phyloP scores from a whole-genome alignment of 129 eudicot species.

The Silybum marianum region DNA sequence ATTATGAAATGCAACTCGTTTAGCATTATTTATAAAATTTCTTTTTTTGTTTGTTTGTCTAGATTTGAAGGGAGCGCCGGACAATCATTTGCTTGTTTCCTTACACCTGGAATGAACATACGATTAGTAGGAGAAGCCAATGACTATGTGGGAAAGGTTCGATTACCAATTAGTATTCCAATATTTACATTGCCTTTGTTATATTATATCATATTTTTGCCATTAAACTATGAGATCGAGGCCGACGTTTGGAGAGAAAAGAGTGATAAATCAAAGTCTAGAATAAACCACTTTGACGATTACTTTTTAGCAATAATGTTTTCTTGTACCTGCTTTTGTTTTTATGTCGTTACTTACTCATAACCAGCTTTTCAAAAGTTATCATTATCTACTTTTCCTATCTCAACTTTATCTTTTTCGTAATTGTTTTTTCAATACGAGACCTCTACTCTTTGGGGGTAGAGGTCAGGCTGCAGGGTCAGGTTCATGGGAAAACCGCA shows the following conservation, averaged over 20 bases:
- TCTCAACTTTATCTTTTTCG: neutral
- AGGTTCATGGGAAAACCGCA: no score
- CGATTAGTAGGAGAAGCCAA: conserved; percentile 94
- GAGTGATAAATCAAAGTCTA: neutral
- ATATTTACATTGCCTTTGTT: neutral
- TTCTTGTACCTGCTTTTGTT: neutral
- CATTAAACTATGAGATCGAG: neutral
- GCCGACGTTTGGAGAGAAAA: neutral
- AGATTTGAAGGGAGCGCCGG: conserved; percentile 83
- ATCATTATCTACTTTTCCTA: neutral
- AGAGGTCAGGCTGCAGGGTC: neutral
- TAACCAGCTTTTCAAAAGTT: neutral
- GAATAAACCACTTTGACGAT: neutral
- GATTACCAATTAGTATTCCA: conserved; percentile 25
- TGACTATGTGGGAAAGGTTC: conserved; percentile 98
- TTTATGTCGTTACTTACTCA: neutral
- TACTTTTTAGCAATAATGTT: neutral
- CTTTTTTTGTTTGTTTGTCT: conserved; percentile 13
- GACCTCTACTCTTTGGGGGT: neutral
- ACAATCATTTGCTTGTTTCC: conserved; percentile 91
- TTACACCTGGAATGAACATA: conserved; percentile 98
- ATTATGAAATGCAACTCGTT: conserved; percentile 5
- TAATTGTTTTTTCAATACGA: no score
- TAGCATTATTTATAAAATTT: neutral
- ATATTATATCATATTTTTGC: neutral